phyloP scores from a whole-genome alignment of 805 yeast genomes.

The Torulaspora indica region DNA sequence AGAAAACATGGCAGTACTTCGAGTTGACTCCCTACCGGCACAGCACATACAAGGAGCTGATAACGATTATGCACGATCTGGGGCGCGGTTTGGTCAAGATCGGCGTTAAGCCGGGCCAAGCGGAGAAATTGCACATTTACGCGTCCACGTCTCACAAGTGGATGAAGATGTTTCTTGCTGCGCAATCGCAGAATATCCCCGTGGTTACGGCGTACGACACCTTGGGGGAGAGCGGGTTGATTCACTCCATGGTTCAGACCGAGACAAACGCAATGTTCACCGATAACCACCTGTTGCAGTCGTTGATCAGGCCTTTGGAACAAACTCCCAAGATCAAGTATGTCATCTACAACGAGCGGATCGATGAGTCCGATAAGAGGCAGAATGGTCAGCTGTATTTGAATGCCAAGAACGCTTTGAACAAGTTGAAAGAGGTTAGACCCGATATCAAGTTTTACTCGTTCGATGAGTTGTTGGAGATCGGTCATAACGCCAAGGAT shows the following conservation, averaged over 20 bases:
- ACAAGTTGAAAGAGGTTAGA: conserved; percentile 56
- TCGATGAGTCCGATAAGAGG: conserved; percentile 61
- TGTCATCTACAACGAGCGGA: conserved; percentile 64
- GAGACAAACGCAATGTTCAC: conserved; percentile 75
- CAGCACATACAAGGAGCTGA: conserved; percentile 57
- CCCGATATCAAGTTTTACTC: conserved; percentile 71
- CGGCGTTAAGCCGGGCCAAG: conserved; percentile 61
- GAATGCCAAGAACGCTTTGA: conserved; percentile 54
- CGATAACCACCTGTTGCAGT: conserved; percentile 66
- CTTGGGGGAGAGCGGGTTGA: conserved; percentile 81
- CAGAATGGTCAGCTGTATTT: conserved; percentile 54
- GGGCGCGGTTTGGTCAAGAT: conserved; percentile 73
- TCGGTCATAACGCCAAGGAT: conserved; percentile 54
- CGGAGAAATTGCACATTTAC: conserved; percentile 70
- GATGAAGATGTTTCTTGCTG: conserved; percentile 83
- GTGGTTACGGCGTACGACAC: conserved; percentile 96
- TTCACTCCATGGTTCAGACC: conserved; percentile 80
- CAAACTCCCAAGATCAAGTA: conserved; percentile 56
- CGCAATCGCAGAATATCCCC: conserved; percentile 73
- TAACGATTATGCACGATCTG: conserved; percentile 44
- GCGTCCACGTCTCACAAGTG: conserved; percentile 85
- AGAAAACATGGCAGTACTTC: conserved; percentile 83
- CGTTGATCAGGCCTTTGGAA: conserved; percentile 68
- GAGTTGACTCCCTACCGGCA: conserved; percentile 72
- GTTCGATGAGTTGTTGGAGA: conserved; percentile 55